Evolutionary conservation across 805 yeast genomes (phyloP), one percentile per base, ranked within the genome.

Genomic region (Kuraishia ogatae): DNA sequence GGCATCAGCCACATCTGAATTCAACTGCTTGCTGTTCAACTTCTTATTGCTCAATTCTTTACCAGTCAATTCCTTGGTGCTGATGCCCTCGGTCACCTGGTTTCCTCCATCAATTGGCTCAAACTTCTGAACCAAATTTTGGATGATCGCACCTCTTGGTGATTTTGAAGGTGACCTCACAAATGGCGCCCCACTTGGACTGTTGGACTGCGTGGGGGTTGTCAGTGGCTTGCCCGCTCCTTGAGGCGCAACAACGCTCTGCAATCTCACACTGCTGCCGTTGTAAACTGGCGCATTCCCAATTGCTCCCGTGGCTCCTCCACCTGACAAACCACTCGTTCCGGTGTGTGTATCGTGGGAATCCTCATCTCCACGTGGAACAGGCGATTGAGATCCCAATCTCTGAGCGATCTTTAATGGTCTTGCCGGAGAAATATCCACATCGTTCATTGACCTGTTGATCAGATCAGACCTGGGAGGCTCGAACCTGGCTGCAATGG

Each of bases 331-430:
- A 7, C 35, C 35, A 11, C 10, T 11, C 35, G 11, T 7, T 11
- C 35, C 35, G 35, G 35, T 28, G 10, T 28, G 35, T n/a, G n/a
- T n/a, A n/a, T n/a, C n/a, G n/a, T n/a, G 35, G 35, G 35, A 7
- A 7, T 35, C 43, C 43, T 35, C n/a, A 3, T 35, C 43, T 4
- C n/a, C n/a, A 8, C 43, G 7, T 35, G 43, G 51, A 29, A 29
- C 29, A 11, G 47, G 47, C 8, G 53, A 23, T 7, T 23, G 26
- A 23, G 53, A 52, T 20, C 50, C 53, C 6, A 52, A 35, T 62
- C 79, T 83, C 63, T 81, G 84, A 0, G 88, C 78, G 71, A 86
- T 84, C 67, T 82, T 82, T 62, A 87, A 71, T 0, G 92, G 92
- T 66, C 87, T 80, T 1, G 83, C 89, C 1, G 81, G 83, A 5